Conservation (phyloP, 192 early-diverging fungal genomes). For the Coemansia sp. region DNA sequence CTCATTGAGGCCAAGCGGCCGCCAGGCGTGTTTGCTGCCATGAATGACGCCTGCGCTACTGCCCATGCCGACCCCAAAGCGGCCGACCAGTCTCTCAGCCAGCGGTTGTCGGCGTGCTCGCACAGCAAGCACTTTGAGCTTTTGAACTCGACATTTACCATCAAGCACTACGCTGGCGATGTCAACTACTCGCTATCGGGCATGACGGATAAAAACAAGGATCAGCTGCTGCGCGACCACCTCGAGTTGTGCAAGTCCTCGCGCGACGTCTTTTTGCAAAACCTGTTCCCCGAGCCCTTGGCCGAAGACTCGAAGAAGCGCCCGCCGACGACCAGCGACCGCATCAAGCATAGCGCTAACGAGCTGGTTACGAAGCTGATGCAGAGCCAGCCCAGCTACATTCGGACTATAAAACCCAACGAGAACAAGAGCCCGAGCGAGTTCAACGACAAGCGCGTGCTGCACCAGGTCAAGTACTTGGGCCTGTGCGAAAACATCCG, state of each 20-base stretch:
- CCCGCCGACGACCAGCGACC: slow-evolving; percentile 96
- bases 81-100: slow-evolving; percentile 74
- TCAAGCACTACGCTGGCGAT: slow-evolving; percentile 97
- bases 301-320: slow-evolving; percentile 90
- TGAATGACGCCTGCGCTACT: slow-evolving; percentile 98
- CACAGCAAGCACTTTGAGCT: slow-evolving; percentile 78
- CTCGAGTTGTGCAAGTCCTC: slow-evolving; percentile 84
- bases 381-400: slow-evolving; percentile 94
- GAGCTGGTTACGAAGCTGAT: slow-evolving; percentile 93
- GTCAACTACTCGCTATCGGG: slow-evolving; percentile 90
- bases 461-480: slow-evolving; percentile 97
- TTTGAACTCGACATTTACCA: slow-evolving; percentile 71
- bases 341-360: slow-evolving; percentile 87
- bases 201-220: slow-evolving; percentile 99
- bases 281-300: slow-evolving; percentile 90
- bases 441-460: slow-evolving; percentile 89
- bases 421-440: slow-evolving; percentile 90
- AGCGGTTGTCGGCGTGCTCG: slow-evolving; percentile 66
- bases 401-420: slow-evolving; percentile 98
- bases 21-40: slow-evolving; percentile 87
- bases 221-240: slow-evolving; percentile 92
- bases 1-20: slow-evolving; percentile 96
- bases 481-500: slow-evolving; percentile 98
- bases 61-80: slow-evolving; percentile 91
- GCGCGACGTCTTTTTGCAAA: slow-evolving; percentile 72